Conservation (phyloP, 108 stramenopile genomes). For the Aurantiochytrium sp. region DNA sequence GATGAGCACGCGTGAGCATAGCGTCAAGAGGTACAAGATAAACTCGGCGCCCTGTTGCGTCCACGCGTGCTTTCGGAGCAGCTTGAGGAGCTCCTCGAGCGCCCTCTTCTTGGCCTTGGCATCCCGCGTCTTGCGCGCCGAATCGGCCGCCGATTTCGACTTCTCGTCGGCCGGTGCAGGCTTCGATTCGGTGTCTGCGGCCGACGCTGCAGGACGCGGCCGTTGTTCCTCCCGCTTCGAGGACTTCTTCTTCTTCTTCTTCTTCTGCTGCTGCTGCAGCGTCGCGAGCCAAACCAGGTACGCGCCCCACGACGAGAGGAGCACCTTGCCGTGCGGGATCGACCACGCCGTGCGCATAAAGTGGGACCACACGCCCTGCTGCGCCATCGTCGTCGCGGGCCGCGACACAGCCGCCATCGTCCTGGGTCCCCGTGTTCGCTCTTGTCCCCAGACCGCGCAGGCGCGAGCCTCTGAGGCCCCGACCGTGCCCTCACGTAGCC, state of each 20-base stretch:
- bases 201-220: not conserved
- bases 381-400: not conserved
- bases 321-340: not conserved
- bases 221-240: not conserved
- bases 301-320: not conserved
- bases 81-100: not conserved
- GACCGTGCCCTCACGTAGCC: too few relatives aligned
- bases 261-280: not conserved
- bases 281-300: not conserved
- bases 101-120: not conserved
- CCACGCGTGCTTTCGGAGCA: not conserved
- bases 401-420: too few relatives aligned
- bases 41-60: not conserved
- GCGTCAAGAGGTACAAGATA: not conserved
- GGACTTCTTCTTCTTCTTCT: not conserved
- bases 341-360: not conserved
- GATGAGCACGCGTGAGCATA: slow-evolving; percentile 12
- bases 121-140: not conserved
- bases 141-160: not conserved
- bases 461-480: too few relatives aligned
- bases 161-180: too few relatives aligned
- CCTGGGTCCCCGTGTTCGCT: too few relatives aligned
- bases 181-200: not conserved
- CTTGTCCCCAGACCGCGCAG: too few relatives aligned
- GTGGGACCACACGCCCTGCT: not conserved